A percentile compares a stretch with the other conserved stretches of the same genome.
Evolutionary conservation across 2,329 filamentous ascomycete genomes (phyloP).

Genomic region (Penicillium aurantiogriseum): DNA sequence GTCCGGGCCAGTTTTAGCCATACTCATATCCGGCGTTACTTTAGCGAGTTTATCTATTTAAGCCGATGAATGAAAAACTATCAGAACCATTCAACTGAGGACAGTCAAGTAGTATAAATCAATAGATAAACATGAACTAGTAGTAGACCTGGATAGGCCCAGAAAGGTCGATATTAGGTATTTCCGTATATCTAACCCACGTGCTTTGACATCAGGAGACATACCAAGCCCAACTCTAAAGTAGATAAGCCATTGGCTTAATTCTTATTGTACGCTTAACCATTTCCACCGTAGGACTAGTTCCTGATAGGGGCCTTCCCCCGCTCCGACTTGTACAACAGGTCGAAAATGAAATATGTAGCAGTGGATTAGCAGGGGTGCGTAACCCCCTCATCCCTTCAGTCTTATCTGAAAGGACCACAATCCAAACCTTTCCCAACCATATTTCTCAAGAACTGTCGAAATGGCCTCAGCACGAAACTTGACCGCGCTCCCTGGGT

Average conservation of each 20-base stretch:
- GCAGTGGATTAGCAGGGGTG: not conserved
- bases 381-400: too few species aligned
- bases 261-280: not conserved
- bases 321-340: not conserved
- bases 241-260: slow-evolving; percentile 1
- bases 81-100: not conserved
- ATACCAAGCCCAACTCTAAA: not conserved
- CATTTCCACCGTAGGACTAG: not conserved
- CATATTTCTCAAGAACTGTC: not conserved
- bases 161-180: not conserved
- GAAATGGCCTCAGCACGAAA: not conserved
- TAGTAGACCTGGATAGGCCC: too few species aligned
- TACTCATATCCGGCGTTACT: slow-evolving; percentile 1
- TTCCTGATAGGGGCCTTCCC: not conserved
- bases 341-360: not conserved
- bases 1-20: not conserved
- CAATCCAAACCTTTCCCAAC: not conserved
- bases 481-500: not conserved
- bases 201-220: not conserved
- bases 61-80: not conserved
- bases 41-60: not conserved
- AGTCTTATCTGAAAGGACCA: not conserved
- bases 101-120: not conserved
- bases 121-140: not conserved
- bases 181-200: not conserved